These are phyloP conservation scores for Pestalotiopsis sp. DNA, from an alignment of 2,329 filamentous ascomycete species.

Conservation along the genomic window DNA sequence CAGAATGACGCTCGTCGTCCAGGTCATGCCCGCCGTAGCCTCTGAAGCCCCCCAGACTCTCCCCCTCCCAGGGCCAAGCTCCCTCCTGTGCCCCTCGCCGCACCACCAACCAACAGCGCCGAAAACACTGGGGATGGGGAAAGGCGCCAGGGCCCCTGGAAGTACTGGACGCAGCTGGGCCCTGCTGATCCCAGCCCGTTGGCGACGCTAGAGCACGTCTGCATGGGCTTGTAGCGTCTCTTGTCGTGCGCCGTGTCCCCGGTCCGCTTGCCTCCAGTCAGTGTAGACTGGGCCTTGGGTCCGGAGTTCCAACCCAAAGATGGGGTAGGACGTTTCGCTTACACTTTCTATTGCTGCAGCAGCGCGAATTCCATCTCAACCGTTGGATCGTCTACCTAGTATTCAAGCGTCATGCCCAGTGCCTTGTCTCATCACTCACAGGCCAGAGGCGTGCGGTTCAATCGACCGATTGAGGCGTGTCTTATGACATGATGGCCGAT, in stretches of 20 bases:
- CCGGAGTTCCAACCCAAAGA: neutral
- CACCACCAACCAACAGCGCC: neutral
- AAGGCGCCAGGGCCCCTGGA: neutral
- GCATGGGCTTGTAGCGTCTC: neutral
- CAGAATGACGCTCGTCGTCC: neutral
- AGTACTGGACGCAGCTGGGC: neutral
- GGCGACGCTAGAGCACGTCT: slow-evolving; percentile 1
- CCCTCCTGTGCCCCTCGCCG: neutral
- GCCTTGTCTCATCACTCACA: too few relatives aligned
- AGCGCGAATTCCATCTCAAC: neutral
- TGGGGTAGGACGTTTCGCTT: neutral
- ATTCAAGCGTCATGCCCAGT: too few relatives aligned
- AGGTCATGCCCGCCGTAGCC: neutral
- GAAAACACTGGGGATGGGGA: slow-evolving; percentile 1
- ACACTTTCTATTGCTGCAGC: neutral
- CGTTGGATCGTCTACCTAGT: too few relatives aligned
- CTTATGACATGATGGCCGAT: too few relatives aligned
- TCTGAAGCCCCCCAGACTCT: neutral
- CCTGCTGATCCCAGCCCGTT: slow-evolving; percentile 8
- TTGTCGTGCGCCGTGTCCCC: neutral
- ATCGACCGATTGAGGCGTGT: too few relatives aligned
- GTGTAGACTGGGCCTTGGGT: neutral
- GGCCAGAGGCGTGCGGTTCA: too few relatives aligned
- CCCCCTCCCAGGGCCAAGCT: neutral
- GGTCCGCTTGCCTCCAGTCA: neutral